A percentile compares a stretch with the other conserved stretches of the same genome.
Conservation (phyloP, 2,329 filamentous ascomycete species). For the Iodosphaeria phyllophila region DNA sequence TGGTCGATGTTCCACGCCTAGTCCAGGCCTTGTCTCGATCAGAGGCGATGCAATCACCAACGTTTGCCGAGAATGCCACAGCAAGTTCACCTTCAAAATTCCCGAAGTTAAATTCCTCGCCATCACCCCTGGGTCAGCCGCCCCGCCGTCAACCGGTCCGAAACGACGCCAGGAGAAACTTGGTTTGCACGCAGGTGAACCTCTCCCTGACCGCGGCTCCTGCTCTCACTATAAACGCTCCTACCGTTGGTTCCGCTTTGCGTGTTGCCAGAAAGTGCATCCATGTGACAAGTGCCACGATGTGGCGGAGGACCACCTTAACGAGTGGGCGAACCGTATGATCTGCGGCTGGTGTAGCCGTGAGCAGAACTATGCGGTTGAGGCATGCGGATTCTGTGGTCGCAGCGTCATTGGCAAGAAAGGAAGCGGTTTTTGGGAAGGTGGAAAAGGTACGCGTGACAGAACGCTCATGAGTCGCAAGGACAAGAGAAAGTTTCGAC, state of each 20-base stretch:
- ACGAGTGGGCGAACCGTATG: constrained; percentile 74
- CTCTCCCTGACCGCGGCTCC: constrained; percentile 31
- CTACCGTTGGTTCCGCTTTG: constrained; percentile 47
- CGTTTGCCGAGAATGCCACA: constrained; percentile 63
- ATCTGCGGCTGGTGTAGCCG: constrained; percentile 64
- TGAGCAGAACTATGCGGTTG: constrained; percentile 62
- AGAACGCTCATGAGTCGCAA: constrained; percentile 53
- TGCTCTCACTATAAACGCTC: constrained; percentile 40
- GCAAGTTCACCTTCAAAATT: constrained; percentile 62
- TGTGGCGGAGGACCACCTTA: constrained; percentile 45
- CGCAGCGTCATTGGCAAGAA: constrained; percentile 47
- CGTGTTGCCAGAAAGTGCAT: constrained; percentile 38
- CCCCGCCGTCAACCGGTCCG: constrained; percentile 19
- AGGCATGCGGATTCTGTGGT: constrained; percentile 59
- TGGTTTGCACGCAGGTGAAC: constrained; percentile 35
- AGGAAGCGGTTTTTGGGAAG: constrained; percentile 66
- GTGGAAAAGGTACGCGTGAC: constrained; percentile 66
- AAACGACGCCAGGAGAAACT: constrained; percentile 31
- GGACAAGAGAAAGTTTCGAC: constrained; percentile 55
- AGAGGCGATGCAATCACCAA: constrained; percentile 56
- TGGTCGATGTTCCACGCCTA: constrained; percentile 51
- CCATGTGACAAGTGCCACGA: constrained; percentile 63
- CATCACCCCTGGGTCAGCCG: constrained; percentile 36
- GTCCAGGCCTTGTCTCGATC: constrained; percentile 51
- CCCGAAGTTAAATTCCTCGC: constrained; percentile 62